phyloP scores from a whole-genome alignment of 176 grass and related monocot species.

The Thalia dealbata region DNA sequence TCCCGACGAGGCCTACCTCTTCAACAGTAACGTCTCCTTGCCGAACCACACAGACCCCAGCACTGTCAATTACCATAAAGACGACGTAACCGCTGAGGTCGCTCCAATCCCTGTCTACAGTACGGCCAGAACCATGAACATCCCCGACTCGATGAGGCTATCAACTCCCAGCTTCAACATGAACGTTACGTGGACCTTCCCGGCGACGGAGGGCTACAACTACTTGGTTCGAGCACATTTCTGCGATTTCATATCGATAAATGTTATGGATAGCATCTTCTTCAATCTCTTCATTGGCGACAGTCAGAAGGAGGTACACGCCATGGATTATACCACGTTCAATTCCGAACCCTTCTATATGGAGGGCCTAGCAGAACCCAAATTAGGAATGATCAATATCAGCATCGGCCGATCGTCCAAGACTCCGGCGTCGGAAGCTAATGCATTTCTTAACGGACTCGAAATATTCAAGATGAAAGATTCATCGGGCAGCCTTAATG shows the following conservation, averaged over 20 bases:
- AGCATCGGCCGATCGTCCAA: constrained; percentile 19
- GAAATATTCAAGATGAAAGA: constrained; percentile 60
- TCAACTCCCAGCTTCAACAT: constrained; percentile 1
- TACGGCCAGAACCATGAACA: constrained; percentile 10
- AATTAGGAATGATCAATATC: constrained; percentile 13
- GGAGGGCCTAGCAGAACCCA: neutral
- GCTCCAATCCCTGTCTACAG: constrained; percentile 11
- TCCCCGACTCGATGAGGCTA: neutral
- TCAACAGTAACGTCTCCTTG: neutral
- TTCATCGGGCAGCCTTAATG: neutral
- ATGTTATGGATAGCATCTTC: neutral
- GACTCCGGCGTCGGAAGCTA: neutral
- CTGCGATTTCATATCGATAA: constrained; percentile 20
- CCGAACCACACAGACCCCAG: neutral
- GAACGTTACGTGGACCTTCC: constrained; percentile 38
- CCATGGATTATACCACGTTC: neutral
- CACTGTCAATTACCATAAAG: neutral
- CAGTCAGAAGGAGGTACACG: neutral
- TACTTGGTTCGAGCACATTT: constrained; percentile 47
- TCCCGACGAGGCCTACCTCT: constrained; percentile 27
- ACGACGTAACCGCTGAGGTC: neutral
- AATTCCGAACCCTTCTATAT: constrained; percentile 19
- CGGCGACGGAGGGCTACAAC: neutral
- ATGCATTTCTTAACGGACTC: constrained; percentile 59
- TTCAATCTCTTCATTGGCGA: constrained; percentile 32